Evolutionary conservation across 768 basidiomycete species (phyloP), one percentile per base, ranked within the genome.

Genomic region (Rhizopogon vinicolor): DNA sequence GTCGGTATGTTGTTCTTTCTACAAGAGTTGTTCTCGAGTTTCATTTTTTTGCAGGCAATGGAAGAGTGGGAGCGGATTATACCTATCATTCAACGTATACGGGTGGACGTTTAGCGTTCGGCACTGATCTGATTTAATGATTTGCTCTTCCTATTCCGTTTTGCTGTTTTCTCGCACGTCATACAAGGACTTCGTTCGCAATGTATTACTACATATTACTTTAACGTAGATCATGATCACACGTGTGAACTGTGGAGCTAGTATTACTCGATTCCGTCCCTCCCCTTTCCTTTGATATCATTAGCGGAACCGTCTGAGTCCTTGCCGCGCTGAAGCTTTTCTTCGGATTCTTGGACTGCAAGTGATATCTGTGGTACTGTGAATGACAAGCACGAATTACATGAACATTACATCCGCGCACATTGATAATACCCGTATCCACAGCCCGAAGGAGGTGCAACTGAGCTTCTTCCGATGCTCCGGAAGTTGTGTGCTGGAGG

Each of bases 1-100:
- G 72, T 81, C 88, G 61, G 91, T 87, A 68, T 57, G 75, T 65
- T n/a, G 22, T 39, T n/a, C 4, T 41, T 54, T 31, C 35, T 54
- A 44, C 29, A 54, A 52, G 16, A 3, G 7, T 55, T 52, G 51
- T 50, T 22, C 39, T 16, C 61, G 12, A 25, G 29, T 42, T 46
- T 31, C 54, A 56, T 45, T 52, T 58, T 31, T 49, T 41, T 51
- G 18, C 60, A 93, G 88, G 85, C 91, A 53, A 94, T 96, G 90
- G 93, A 98, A 62, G 94, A 98, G 70, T 98, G 93, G 94, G 94
- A 98, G 53, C 79, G 89, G 72, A 89, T 95, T 67, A 93, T 94
- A 79, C 91, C 93, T 62, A 76, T 93, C 62, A 86, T 96, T 66
- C 91, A 95, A 71, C 89, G 91, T 54, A 96, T 96, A 75, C 86